Conservation (phyloP, 768 basidiomycete genomes). For the Boletus pseudopeckii region DNA sequence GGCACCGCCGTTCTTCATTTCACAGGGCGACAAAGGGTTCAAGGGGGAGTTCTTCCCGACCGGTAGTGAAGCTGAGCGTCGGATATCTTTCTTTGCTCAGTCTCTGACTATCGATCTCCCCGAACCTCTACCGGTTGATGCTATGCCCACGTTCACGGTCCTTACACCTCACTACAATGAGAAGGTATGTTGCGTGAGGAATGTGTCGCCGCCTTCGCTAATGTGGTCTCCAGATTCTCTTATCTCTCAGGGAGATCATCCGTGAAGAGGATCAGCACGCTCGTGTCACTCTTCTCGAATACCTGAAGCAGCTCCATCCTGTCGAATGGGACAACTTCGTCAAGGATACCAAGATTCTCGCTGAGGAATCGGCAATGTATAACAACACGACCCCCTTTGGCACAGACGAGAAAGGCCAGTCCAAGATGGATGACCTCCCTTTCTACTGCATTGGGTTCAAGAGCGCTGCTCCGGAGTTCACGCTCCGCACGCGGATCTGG, state of each 20-base stretch:
- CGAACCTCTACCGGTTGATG: constrained; percentile 90
- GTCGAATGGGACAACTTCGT: constrained; percentile 99
- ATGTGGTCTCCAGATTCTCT: constrained; percentile 62
- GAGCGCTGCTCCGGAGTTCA: constrained; percentile 97
- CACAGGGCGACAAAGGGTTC: constrained; percentile 84
- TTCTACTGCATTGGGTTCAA: constrained; percentile 99
- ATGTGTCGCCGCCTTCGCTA: neutral
- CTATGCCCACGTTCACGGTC: constrained; percentile 99
- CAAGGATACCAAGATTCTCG: constrained; percentile 98
- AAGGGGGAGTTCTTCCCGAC: constrained; percentile 90
- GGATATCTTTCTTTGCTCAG: constrained; percentile 99
- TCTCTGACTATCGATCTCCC: constrained; percentile 95
- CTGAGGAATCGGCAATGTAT: constrained; percentile 89
- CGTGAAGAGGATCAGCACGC: constrained; percentile 97
- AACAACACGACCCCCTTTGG: constrained; percentile 71
- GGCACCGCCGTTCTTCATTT: constrained; percentile 97
- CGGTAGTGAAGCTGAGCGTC: constrained; percentile 92
- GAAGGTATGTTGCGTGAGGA: constrained; percentile 55
- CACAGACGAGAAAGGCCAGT: constrained; percentile 78
- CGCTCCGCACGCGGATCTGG: constrained; percentile 98
- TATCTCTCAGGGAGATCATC: constrained; percentile 97
- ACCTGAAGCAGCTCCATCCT: constrained; percentile 96
- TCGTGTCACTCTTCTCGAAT: constrained; percentile 94
- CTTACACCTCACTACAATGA: constrained; percentile 98
- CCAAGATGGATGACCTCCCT: constrained; percentile 88